Evolutionary conservation across 2,329 filamentous ascomycete species (phyloP).

Genomic region (Boeremia lycopersici): DNA sequence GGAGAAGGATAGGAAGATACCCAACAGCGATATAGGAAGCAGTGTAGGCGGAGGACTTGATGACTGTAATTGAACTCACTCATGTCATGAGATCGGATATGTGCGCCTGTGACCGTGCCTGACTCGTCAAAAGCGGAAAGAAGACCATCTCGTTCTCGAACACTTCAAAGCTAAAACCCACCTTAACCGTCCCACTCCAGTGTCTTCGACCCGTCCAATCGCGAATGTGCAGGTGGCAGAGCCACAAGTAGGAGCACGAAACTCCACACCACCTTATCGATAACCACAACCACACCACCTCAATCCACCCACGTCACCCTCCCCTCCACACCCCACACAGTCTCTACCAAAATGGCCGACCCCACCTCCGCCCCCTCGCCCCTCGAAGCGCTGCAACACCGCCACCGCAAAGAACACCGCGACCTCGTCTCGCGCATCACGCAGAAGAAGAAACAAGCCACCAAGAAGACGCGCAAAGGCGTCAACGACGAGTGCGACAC

Average conservation of each 20-base stretch:
- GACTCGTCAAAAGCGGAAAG: no score
- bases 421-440: conserved; percentile 86
- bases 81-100: no score
- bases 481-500: conserved; percentile 67
- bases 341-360: conserved; percentile 12
- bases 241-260: background rate
- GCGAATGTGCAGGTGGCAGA: background rate
- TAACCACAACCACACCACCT: background rate
- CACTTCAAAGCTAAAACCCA: no score
- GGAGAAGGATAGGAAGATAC: no score
- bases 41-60: no score
- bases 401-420: conserved; percentile 85
- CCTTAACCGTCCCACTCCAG: no score
- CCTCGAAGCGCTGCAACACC: conserved; percentile 77
- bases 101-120: no score
- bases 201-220: no score
- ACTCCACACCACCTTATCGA: conserved; percentile 1
- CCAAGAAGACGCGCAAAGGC: conserved; percentile 72
- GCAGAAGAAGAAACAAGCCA: conserved; percentile 95
- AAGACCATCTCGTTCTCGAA: no score
- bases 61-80: no score
- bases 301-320: conserved; percentile 2
- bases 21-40: no score
- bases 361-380: conserved; percentile 22
- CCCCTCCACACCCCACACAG: conserved; percentile 1